Evolutionary conservation across 352 stramenopile species (phyloP), one percentile per base, ranked within the genome.

Genomic region (Globisporangium sylvaticum): DNA sequence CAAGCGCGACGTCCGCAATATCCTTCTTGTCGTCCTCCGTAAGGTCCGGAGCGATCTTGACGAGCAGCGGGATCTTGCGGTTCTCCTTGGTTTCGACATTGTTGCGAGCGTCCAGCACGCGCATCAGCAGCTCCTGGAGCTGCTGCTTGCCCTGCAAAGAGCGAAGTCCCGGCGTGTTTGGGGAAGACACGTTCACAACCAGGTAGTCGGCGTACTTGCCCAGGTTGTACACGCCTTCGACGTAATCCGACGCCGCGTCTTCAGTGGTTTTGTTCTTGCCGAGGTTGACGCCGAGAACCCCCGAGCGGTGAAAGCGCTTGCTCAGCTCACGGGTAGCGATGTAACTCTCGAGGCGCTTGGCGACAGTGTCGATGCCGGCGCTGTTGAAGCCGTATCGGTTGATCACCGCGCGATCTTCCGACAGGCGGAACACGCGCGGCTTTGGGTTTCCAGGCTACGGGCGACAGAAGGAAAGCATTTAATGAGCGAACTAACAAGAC

Each of bases 371-470:
- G 4, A 97, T 67, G 0, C 97, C 97, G 27, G 95, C 75, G 69
- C 88, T 98, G 85, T 99, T 99, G 78, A 99, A 99, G 46, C 96
- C 97, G 79, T 98, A 99, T 65, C 97, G 87, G 73, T 99, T 99
- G 76, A 99, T 98, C 34, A 99, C 92, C 7, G 81, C 97, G 22
- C 79, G 69, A 75, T 99, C 96, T 71, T 99, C 94, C 3, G 74
- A 62, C 37, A 99, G 72, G n/a, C 96, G 88, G 75, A 99, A 99
- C 75, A 99, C 97, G 55, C 97, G 87, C 20, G 97, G 97, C 72
- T 97, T 97, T 10, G 91, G 76, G 83, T 99, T 99, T 14, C 97
- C 97, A 58, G 27, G 25, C 76, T 50, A 50, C 10, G 24, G 42
- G 18, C 22, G 5, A 18, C 42, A n/a, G 18, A 6, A 50, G 42